Evolutionary conservation across 106 monocot genomes (phyloP), one percentile per base, ranked within the genome.

Genomic region (Dioscorea dumetorum): DNA sequence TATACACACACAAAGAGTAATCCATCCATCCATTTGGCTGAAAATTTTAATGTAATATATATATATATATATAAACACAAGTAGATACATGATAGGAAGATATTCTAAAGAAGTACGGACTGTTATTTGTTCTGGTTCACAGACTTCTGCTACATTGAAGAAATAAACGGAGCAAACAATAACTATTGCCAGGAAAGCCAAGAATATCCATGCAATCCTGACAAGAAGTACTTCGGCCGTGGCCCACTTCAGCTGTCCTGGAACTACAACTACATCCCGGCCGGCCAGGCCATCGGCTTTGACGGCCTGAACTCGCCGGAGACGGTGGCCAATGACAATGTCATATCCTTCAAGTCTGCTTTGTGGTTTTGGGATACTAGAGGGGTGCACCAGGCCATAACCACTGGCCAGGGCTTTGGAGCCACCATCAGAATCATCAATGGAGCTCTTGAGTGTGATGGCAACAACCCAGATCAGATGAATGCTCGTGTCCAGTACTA

Each of bases 181-280:
- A 22, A 70, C 63, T 67, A 65, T 50, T 80, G 60, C 57, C 5
- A 34, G 34, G 41, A 12, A 50, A 71, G 35, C 70, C 32, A 16
- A 17, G 62, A 70, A 35, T 76, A 56, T 8, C 76, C 61, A 9
- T 76, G 76, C 57, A 56, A 23, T 11, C 34, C 51, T 2, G 63
- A 69, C 23, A 69, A 74, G 49, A 33, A 34, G 1, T 79, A 79
- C 67, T 66, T 71, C 70, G 75, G 75, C 52, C 61, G 76, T 2
- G 75, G 75, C n/a, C 80, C 81, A 2, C 50, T 81, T 11, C 81
- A 81, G 68, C 60, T 72, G 2, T n/a, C 65, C 20, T 80, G 80
- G 80, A 76, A 76, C 72, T 81, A 49, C 72, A 81, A 76, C 74
- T 80, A 80, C 60, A 74, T 74, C 12, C 70, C 74, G 0, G 64